Conservation (phyloP, 2,329 filamentous ascomycete species). For the Exophiala mesophila region DNA sequence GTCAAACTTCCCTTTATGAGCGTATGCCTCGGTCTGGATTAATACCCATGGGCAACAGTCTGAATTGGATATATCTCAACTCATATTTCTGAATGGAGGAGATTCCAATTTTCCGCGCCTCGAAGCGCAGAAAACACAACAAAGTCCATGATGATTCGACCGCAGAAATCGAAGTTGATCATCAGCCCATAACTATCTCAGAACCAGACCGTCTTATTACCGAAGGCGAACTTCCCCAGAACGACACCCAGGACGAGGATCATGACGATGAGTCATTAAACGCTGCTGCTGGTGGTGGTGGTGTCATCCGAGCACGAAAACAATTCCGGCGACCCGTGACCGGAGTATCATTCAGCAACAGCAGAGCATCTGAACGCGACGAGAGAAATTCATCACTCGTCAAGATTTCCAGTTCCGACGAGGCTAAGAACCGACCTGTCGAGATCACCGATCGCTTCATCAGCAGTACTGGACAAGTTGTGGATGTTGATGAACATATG, state of each 20-base stretch:
- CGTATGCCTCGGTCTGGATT: too few species aligned
- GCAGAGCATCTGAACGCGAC: slow-evolving; percentile 2
- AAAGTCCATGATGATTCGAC: slow-evolving; percentile 4
- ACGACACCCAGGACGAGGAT: not conserved
- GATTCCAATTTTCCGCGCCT: slow-evolving; percentile 19
- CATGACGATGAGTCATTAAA: slow-evolving; percentile 12
- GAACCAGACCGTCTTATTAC: not conserved
- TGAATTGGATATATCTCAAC: too few species aligned
- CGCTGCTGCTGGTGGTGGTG: slow-evolving; percentile 10
- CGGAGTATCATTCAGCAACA: slow-evolving; percentile 22
- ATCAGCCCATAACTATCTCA: too few species aligned
- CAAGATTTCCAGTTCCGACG: slow-evolving; percentile 11
- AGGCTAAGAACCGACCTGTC: slow-evolving; percentile 29
- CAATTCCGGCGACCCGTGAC: slow-evolving; percentile 9
- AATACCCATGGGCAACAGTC: too few species aligned
- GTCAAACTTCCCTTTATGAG: too few species aligned
- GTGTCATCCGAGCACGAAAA: slow-evolving; percentile 14
- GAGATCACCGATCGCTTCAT: slow-evolving; percentile 51
- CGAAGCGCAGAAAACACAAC: slow-evolving; percentile 23
- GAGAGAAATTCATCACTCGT: slow-evolving; percentile 1
- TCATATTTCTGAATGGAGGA: slow-evolving; percentile 23
- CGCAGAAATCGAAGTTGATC: too few species aligned
- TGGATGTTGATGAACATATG: slow-evolving; percentile 60
- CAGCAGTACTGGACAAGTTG: slow-evolving; percentile 53
- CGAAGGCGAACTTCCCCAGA: not conserved